Evolutionary conservation across 2,329 filamentous ascomycete genomes (phyloP).

Genomic region (Talaromyces sp.): DNA sequence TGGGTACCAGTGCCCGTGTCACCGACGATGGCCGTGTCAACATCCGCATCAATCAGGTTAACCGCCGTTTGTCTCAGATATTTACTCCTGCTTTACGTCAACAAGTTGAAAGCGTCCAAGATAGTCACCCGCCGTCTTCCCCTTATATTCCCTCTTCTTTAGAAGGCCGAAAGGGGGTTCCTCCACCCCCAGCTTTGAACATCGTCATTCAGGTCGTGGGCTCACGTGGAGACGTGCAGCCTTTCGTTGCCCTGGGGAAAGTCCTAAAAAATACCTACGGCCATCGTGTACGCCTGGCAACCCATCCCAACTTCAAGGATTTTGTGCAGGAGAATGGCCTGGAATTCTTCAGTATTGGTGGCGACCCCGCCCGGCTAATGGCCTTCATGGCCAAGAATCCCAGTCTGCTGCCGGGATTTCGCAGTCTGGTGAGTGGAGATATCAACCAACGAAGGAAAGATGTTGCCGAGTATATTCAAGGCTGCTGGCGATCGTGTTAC

Average conservation of each 20-base stretch:
- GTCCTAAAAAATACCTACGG: slow-evolving; percentile 53
- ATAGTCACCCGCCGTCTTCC: neutral
- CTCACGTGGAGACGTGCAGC: slow-evolving; percentile 42
- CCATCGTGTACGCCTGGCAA: slow-evolving; percentile 57
- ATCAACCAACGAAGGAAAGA: slow-evolving; percentile 6
- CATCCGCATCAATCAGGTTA: slow-evolving; percentile 5
- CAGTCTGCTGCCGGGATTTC: slow-evolving; percentile 33
- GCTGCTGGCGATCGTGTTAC: slow-evolving; percentile 14
- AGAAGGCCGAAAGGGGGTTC: neutral
- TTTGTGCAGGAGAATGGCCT: slow-evolving; percentile 37
- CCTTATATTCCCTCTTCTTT: neutral
- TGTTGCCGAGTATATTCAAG: slow-evolving; percentile 8
- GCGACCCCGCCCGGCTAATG: slow-evolving; percentile 53
- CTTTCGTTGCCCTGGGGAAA: slow-evolving; percentile 56
- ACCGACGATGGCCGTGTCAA: slow-evolving; percentile 8
- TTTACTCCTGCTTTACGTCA: slow-evolving; percentile 7
- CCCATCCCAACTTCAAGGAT: slow-evolving; percentile 23
- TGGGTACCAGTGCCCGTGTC: neutral
- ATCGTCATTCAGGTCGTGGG: slow-evolving; percentile 56
- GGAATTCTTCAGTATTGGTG: slow-evolving; percentile 58
- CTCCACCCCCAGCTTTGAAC: slow-evolving; percentile 44
- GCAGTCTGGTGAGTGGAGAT: neutral
- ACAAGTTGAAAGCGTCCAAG: neutral
- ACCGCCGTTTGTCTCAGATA: slow-evolving; percentile 9
- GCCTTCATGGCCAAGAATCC: slow-evolving; percentile 52